Percentiles rank a stretch among this genome's conserved stretches.
These are phyloP conservation scores for Mrakia frigida DNA, from an alignment of 768 basidiomycete genomes.

Conservation along the genomic window DNA sequence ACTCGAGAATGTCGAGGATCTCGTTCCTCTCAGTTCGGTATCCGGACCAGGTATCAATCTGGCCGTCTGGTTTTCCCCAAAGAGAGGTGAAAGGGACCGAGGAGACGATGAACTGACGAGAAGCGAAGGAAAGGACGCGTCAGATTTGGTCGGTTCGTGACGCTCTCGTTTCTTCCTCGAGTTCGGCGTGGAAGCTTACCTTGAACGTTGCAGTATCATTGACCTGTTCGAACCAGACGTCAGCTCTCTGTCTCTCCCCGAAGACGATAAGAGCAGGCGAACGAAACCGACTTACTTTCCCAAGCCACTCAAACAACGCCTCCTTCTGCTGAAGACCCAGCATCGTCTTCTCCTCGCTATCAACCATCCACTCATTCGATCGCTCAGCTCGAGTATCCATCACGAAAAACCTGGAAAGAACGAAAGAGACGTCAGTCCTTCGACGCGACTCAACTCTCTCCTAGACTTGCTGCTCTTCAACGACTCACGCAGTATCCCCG, in stretches of 20 bases:
- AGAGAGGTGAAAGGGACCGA: constrained; percentile 70
- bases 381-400: constrained; percentile 65
- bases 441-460: constrained; percentile 24
- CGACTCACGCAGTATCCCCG: constrained; percentile 42
- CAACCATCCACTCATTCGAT: constrained; percentile 44
- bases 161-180: not conserved
- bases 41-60: constrained; percentile 60
- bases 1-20: constrained; percentile 56
- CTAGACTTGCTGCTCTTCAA: constrained; percentile 36
- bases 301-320: constrained; percentile 61
- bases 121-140: not conserved
- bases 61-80: constrained; percentile 58
- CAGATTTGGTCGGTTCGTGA: not conserved
- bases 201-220: constrained; percentile 70
- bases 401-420: constrained; percentile 57
- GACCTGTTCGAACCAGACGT: constrained; percentile 46
- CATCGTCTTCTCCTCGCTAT: constrained; percentile 51
- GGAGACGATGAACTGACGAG: constrained; percentile 55
- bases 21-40: constrained; percentile 58
- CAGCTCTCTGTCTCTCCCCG: not conserved
- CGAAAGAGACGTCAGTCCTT: constrained; percentile 56
- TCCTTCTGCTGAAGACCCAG: constrained; percentile 62
- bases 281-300: constrained; percentile 46
- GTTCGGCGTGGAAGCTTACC: not conserved
- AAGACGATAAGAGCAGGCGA: not conserved